Evolutionary conservation across 2,329 filamentous ascomycete genomes (phyloP).

Genomic region (Zymoseptoria crescenta): DNA sequence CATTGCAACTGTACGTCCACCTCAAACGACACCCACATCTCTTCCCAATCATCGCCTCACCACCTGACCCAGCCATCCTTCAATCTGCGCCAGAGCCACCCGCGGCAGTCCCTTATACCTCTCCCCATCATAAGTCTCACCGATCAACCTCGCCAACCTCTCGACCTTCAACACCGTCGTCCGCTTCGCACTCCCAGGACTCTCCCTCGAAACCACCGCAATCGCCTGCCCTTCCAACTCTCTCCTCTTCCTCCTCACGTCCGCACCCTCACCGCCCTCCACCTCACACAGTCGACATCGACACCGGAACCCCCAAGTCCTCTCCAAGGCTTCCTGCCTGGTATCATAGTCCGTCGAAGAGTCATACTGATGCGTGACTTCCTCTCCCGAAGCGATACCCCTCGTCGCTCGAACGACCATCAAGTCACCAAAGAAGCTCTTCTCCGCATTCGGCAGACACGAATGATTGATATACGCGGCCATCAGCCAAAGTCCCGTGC

Average conservation of each 20-base stretch:
- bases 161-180: slow-evolving; percentile 9
- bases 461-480: slow-evolving; percentile 48
- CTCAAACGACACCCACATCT: not conserved
- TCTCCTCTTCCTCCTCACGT: slow-evolving; percentile 8
- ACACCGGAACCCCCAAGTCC: slow-evolving; percentile 17
- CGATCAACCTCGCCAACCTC: slow-evolving; percentile 7
- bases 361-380: slow-evolving; percentile 33
- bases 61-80: slow-evolving; percentile 9
- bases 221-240: slow-evolving; percentile 9
- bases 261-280: slow-evolving; percentile 11
- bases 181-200: slow-evolving; percentile 7
- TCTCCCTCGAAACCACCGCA: slow-evolving; percentile 7
- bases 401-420: slow-evolving; percentile 42
- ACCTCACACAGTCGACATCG: slow-evolving; percentile 12
- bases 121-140: slow-evolving; percentile 14
- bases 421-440: slow-evolving; percentile 49
- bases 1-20: no score
- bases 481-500: slow-evolving; percentile 41
- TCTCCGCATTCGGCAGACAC: slow-evolving; percentile 42
- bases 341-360: slow-evolving; percentile 17
- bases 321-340: slow-evolving; percentile 6
- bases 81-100: slow-evolving; percentile 4
- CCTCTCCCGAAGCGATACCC: slow-evolving; percentile 38
- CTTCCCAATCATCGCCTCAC: slow-evolving; percentile 2
- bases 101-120: slow-evolving; percentile 12